Conservation (phyloP, 805 yeast species). For the Zygosaccharomyces siamensis region DNA sequence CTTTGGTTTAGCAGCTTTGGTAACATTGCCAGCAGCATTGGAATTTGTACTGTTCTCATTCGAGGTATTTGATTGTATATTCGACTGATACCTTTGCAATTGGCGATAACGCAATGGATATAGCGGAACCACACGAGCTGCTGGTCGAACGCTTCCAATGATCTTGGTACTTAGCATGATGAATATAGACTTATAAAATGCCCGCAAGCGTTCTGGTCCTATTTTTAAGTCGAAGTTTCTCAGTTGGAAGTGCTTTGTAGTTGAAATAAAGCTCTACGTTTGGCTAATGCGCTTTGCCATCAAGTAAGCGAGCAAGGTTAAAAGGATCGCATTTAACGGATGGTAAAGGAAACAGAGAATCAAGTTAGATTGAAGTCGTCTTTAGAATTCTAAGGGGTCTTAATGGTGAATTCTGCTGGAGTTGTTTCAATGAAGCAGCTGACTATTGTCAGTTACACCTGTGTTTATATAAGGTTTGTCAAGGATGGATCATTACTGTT, state of each 20-base stretch:
- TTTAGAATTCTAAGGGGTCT: neutral
- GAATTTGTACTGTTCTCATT: neutral
- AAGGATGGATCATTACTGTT: constrained; percentile 22
- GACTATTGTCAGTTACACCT: constrained; percentile 13
- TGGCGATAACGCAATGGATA: constrained; percentile 2
- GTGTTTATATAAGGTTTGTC: constrained; percentile 21
- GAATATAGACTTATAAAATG: neutral
- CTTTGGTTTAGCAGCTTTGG: constrained; percentile 8
- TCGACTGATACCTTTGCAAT: constrained; percentile 4
- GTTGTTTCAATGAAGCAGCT: constrained; percentile 2
- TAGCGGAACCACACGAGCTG: constrained; percentile 3
- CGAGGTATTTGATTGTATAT: neutral
- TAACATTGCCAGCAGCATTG: neutral
- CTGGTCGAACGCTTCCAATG: constrained; percentile 4
- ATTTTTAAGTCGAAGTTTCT: neutral
- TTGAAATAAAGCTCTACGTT: neutral
- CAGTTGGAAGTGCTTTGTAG: neutral
- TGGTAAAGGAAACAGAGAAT: neutral
- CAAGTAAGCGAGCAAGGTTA: neutral
- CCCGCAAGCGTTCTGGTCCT: neutral
- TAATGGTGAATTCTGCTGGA: neutral
- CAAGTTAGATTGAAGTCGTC: neutral
- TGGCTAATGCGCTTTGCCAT: constrained; percentile 6
- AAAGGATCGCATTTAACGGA: constrained; percentile 4
- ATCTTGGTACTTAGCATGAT: constrained; percentile 2